Percentiles rank a stretch among this genome's conserved stretches.
These are phyloP conservation scores for Alternaria atra DNA, from an alignment of 2,329 filamentous ascomycete genomes.

Conservation along the genomic window DNA sequence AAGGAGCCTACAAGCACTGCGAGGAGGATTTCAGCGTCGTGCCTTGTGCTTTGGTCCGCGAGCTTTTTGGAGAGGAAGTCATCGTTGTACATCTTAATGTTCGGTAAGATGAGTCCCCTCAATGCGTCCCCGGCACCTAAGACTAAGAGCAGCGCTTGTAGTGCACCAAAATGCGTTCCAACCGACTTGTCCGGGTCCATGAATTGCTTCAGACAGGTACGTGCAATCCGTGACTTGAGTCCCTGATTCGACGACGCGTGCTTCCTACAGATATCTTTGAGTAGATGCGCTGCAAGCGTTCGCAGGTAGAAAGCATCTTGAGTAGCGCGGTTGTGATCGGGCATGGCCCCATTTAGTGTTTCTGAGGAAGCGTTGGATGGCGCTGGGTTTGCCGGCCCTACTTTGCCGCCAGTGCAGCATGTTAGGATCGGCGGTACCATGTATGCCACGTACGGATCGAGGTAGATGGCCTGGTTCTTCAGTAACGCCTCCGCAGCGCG, in stretches of 20 bases:
- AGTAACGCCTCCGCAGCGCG: conserved; percentile 85
- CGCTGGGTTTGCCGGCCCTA: conserved; percentile 67
- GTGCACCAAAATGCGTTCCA: conserved; percentile 86
- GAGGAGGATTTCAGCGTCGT: conserved; percentile 69
- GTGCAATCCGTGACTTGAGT: conserved; percentile 84
- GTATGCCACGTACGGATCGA: conserved; percentile 72
- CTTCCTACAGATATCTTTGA: conserved; percentile 80
- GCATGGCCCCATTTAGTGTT: conserved; percentile 44
- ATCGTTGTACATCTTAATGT: conserved; percentile 69
- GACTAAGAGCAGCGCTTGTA: conserved; percentile 80
- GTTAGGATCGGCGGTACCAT: conserved; percentile 90
- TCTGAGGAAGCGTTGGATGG: conserved; percentile 63
- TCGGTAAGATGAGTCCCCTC: conserved; percentile 71
- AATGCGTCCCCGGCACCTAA: conserved; percentile 72
- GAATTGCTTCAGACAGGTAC: conserved; percentile 93
- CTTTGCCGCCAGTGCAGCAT: conserved; percentile 83
- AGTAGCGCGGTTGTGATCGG: conserved; percentile 26
- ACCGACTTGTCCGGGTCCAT: conserved; percentile 85
- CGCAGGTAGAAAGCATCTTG: conserved; percentile 78
- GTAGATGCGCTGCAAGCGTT: conserved; percentile 82
- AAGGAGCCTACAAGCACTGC: conserved; percentile 66
- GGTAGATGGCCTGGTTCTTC: conserved; percentile 80
- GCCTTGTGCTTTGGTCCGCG: conserved; percentile 61
- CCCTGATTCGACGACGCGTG: conserved; percentile 83
- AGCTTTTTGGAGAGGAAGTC: conserved; percentile 64